Base-by-base conservation (phyloP, 345 rosid species). In the Litchi chinensis region DNA sequence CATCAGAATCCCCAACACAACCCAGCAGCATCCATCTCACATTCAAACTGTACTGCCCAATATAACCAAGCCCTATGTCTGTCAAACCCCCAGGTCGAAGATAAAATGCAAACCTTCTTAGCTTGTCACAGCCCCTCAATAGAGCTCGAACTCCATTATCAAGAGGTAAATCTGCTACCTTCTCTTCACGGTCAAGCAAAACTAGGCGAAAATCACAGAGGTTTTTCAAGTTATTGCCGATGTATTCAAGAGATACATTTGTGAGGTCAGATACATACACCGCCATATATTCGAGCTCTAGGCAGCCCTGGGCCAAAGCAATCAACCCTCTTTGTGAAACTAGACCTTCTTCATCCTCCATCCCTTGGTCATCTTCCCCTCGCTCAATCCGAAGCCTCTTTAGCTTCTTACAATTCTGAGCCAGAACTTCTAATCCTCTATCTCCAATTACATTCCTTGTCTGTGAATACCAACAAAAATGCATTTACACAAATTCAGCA, bases 21-120 rank as follows among this genome's bases (percentile, higher is more conserved):
- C 98, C 97, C 18, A 96, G 86, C 39, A 94, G 91, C 98, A 94
- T 97, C 98, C 98, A 97, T 76, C 93, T 92, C 40, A 97, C 92
- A 26, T 93, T 90, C 66, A 71, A 84, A 79, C 98, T 91, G 76
- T 94, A 92, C 79, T 65, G 83, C 54, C 98, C 98, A 26, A 97
- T 77, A 74, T 93, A 97, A 52, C 91, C 69, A 41, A 97, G 92
- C 5, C 98, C 99, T n/a, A 84, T 75, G 82, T 97, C 95, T 0
- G 99, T 91, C 77, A 94, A 82, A 5, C 93, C 97, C 2, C 98
- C 98, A 15, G 80, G 92, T 67, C 98, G 86, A 28, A 97, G 90
- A 83, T 93, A 94, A 57, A 94, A 80, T 10, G 88, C 99, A 66
- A 97, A 93, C 85, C 98, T 89, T 77, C 87, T 87, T 19, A 97